Evolutionary conservation across 371 early-diverging fungal genomes (phyloP).

Genomic region (Actinomortierella wolfii): DNA sequence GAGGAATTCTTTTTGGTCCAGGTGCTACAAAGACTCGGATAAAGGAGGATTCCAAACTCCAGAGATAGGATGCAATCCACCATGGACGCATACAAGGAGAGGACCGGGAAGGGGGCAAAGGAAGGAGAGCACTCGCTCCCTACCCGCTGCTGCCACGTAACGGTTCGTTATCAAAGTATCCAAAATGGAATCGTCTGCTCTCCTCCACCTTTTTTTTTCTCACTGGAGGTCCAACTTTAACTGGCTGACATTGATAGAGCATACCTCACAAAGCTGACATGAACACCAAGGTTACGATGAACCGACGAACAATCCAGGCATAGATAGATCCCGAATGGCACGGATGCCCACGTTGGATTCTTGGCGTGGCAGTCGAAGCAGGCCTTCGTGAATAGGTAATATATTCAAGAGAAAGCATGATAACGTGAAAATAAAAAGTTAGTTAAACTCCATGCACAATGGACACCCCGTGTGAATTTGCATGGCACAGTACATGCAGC

Average conservation of each 20-base stretch:
- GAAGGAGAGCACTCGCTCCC: not conserved
- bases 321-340: constrained; percentile 96
- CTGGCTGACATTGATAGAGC: too few species aligned
- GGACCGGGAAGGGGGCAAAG: not conserved
- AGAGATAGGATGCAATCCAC: too few species aligned
- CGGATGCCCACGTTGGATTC: constrained; percentile 97
- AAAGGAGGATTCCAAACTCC: too few species aligned
- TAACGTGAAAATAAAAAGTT: not conserved
- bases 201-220: not conserved
- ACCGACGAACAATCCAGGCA: constrained; percentile 98
- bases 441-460: too few species aligned
- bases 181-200: too few species aligned
- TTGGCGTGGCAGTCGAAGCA: constrained; percentile 98
- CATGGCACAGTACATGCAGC: too few species aligned
- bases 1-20: too few species aligned
- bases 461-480: too few species aligned
- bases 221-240: too few species aligned
- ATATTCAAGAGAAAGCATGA: too few species aligned
- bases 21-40: not conserved
- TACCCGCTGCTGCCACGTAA: too few species aligned
- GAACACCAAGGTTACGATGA: constrained; percentile 93
- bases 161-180: too few species aligned
- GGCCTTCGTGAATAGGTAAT: constrained; percentile 51
- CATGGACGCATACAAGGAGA: not conserved
- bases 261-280: constrained; percentile 96